phyloP scores from a whole-genome alignment of 805 yeast species.

The Spencermartinsiella europaea region DNA sequence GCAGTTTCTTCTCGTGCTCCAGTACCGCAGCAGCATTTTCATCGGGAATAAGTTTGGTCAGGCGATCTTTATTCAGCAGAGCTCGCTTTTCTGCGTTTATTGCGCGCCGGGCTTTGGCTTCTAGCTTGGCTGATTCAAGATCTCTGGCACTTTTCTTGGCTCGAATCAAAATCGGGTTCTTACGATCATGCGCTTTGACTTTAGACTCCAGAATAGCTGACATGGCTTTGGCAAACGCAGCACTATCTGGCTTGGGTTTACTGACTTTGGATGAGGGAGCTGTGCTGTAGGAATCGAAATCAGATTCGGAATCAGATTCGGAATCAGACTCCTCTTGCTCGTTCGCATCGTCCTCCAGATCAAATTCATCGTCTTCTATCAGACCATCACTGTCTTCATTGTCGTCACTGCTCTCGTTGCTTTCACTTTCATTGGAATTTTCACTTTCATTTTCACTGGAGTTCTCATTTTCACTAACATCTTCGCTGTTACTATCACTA shows the following conservation, averaged over 20 bases:
- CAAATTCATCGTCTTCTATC: slow-evolving; percentile 7
- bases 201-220: slow-evolving; percentile 78
- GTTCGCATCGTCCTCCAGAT: slow-evolving; percentile 5
- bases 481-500: slow-evolving; percentile 25
- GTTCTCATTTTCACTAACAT: slow-evolving; percentile 20
- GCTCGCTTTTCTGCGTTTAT: slow-evolving; percentile 67
- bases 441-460: slow-evolving; percentile 18
- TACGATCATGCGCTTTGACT: slow-evolving; percentile 81
- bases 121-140: slow-evolving; percentile 75
- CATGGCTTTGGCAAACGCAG: slow-evolving; percentile 74
- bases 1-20: slow-evolving; percentile 63
- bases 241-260: slow-evolving; percentile 34
- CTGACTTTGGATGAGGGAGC: slow-evolving; percentile 6
- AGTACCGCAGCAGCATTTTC: slow-evolving; percentile 53
- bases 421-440: slow-evolving; percentile 19
- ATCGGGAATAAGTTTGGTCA: slow-evolving; percentile 60
- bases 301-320: background rate
- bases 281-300: background rate
- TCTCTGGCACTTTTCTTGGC: slow-evolving; percentile 65
- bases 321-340: slow-evolving; percentile 4
- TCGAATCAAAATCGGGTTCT: slow-evolving; percentile 87
- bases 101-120: slow-evolving; percentile 72
- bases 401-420: slow-evolving; percentile 17
- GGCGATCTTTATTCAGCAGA: slow-evolving; percentile 59
- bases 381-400: slow-evolving; percentile 22